phyloP scores from a whole-genome alignment of 176 grass and related monocot genomes.

The Oryza punctata region DNA sequence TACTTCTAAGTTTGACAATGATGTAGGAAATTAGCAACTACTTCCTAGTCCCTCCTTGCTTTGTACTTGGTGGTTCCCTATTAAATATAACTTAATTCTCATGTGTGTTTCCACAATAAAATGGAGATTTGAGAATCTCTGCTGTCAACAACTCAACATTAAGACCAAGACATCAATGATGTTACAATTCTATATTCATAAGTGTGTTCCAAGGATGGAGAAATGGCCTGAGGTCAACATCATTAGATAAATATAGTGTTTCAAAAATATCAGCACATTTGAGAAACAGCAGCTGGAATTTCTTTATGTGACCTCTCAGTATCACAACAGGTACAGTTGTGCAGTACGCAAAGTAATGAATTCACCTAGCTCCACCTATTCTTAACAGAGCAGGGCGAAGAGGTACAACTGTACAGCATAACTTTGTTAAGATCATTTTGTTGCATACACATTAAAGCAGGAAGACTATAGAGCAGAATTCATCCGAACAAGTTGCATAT shows the following conservation, averaged over 20 bases:
- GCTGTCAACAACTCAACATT: constrained; percentile 31
- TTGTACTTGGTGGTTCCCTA: not conserved
- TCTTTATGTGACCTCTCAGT: constrained; percentile 21
- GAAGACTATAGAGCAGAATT: not conserved
- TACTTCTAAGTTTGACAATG: constrained; percentile 28
- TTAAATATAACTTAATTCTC: constrained; percentile 21
- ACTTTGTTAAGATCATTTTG: not conserved
- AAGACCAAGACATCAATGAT: constrained; percentile 35
- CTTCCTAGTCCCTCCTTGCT: constrained; percentile 14
- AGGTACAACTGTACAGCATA: not conserved
- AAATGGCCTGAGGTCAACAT: constrained; percentile 33
- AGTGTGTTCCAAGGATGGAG: constrained; percentile 14
- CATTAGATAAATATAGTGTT: constrained; percentile 26
- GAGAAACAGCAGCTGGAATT: constrained; percentile 20
- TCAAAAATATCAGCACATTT: constrained; percentile 24
- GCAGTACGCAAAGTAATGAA: constrained; percentile 15
- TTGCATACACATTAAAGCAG: not conserved
- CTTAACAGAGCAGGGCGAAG: constrained; percentile 9
- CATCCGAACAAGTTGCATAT: not conserved
- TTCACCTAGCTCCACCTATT: constrained; percentile 8
- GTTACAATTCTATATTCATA: constrained; percentile 30
- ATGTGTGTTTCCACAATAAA: not conserved
- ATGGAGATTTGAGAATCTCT: not conserved
- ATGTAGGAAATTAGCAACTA: constrained; percentile 6
- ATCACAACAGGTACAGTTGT: not conserved